Evolutionary conservation across 805 yeast genomes (phyloP).

Genomic region (Candida palmyrensis): DNA sequence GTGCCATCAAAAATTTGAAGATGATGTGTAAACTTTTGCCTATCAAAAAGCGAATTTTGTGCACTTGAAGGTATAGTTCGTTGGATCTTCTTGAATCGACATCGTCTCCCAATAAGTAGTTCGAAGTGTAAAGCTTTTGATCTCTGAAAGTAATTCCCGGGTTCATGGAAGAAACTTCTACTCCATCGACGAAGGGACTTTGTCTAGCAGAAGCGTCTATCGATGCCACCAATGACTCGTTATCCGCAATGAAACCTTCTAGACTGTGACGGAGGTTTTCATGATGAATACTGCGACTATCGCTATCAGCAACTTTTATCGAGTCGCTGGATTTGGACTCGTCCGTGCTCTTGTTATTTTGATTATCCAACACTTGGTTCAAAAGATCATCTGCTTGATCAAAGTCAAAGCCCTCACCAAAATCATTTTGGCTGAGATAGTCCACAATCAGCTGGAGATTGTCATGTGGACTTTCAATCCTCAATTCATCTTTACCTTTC

Average conservation of each 20-base stretch:
- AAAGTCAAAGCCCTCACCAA: constrained; percentile 11
- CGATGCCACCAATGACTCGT: constrained; percentile 11
- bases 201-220: constrained; percentile 38
- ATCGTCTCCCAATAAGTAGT: constrained; percentile 59
- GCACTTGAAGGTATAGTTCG: constrained; percentile 41
- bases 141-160: constrained; percentile 55
- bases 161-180: constrained; percentile 44
- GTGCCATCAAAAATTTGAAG: constrained; percentile 39
- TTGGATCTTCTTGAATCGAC: constrained; percentile 36
- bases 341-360: neutral
- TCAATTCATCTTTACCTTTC: constrained; percentile 17
- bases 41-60: constrained; percentile 52
- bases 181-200: constrained; percentile 40
- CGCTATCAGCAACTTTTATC: neutral
- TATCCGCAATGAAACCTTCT: constrained; percentile 7
- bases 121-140: constrained; percentile 56
- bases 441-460: constrained; percentile 30
- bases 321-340: neutral
- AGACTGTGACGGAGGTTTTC: constrained; percentile 3
- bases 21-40: constrained; percentile 63
- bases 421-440: constrained; percentile 19
- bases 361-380: too few species aligned
- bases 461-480: constrained; percentile 24
- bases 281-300: neutral
- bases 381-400: too few species aligned